Evolutionary conservation across 805 yeast genomes (phyloP).

Genomic region (Lachancea nothofagi): DNA sequence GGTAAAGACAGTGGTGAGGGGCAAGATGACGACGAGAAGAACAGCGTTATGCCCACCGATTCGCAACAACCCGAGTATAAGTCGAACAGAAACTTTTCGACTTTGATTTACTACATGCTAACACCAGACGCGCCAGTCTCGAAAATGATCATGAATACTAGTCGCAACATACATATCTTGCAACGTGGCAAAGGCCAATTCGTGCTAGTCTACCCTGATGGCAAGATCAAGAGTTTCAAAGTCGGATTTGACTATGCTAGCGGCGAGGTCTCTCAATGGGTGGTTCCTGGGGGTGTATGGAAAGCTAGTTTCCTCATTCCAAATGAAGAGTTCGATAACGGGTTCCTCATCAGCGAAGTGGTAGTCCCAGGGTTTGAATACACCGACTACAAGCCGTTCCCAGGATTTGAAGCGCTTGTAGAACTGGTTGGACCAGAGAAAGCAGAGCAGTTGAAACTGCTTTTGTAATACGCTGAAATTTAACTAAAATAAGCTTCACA

Average conservation of each 20-base stretch:
- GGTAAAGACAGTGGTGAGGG: not conserved
- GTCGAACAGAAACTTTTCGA: constrained; percentile 39
- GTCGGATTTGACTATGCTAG: constrained; percentile 46
- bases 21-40: constrained; percentile 3
- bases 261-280: constrained; percentile 56
- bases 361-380: constrained; percentile 61
- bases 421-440: constrained; percentile 36
- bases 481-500: no score
- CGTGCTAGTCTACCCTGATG: constrained; percentile 48
- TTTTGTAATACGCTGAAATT: no score
- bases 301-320: constrained; percentile 49
- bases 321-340: constrained; percentile 34
- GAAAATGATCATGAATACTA: constrained; percentile 44
- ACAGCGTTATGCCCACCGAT: constrained; percentile 6
- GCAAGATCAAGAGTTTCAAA: constrained; percentile 42
- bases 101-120: constrained; percentile 48
- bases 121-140: constrained; percentile 49
- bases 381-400: constrained; percentile 45
- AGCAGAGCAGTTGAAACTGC: constrained; percentile 36
- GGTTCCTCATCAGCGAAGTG: constrained; percentile 48
- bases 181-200: constrained; percentile 54
- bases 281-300: constrained; percentile 56
- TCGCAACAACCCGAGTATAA: constrained; percentile 9
- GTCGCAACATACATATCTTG: constrained; percentile 50
- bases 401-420: constrained; percentile 30